phyloP scores from a whole-genome alignment of 495 filamentous ascomycete genomes.

The Podospora bellae-mahoneyi region DNA sequence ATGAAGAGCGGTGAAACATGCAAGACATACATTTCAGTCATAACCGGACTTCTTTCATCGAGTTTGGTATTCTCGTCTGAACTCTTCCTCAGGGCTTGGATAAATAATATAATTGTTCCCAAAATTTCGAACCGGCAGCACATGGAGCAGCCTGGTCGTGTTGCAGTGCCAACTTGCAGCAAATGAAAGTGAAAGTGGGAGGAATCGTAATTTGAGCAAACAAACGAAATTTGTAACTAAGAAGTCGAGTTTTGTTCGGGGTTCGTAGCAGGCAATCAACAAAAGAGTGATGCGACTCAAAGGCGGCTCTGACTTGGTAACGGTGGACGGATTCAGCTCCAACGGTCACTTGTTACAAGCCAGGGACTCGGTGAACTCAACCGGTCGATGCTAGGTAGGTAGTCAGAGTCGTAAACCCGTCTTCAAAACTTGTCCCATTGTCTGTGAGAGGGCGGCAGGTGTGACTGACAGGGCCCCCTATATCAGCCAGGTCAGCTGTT shows the following conservation, averaged over 20 bases:
- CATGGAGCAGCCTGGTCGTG: slow-evolving; percentile 19
- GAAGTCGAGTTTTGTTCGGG: not conserved
- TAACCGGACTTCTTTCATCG: not conserved
- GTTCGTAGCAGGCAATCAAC: not conserved
- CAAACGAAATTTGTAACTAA: not conserved
- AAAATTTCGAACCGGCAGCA: slow-evolving; percentile 50
- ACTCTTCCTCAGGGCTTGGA: slow-evolving; percentile 39
- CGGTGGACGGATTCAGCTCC: not conserved
- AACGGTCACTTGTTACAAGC: not conserved
- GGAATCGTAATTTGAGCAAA: not conserved
- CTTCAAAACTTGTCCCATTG: not conserved
- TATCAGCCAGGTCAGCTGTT: not conserved
- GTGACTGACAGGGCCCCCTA: not conserved
- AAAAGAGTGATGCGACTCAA: not conserved
- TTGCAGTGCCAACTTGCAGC: not conserved
- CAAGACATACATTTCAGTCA: not conserved
- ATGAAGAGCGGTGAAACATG: not conserved
- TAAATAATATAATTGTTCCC: slow-evolving; percentile 45
- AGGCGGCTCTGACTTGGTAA: not conserved
- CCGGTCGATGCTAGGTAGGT: not conserved
- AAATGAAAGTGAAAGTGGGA: slow-evolving; percentile 1
- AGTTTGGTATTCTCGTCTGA: not conserved
- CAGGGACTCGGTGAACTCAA: not conserved
- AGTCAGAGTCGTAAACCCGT: not conserved
- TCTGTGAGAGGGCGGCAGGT: not conserved